Percentiles rank a stretch among this genome's conserved stretches.
Evolutionary conservation across 108 stramenopile genomes (phyloP).

Genomic region (Fragilaria radians): DNA sequence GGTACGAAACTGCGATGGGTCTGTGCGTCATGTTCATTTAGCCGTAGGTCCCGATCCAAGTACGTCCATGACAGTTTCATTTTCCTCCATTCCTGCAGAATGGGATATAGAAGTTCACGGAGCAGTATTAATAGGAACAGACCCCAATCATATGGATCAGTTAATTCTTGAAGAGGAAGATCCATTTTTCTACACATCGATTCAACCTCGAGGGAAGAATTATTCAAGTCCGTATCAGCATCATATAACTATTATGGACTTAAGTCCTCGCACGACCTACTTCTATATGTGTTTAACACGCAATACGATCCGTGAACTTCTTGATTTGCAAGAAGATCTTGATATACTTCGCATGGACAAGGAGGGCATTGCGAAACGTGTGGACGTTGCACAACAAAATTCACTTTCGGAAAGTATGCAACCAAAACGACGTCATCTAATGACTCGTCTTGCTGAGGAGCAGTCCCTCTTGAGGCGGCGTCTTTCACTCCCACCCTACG

Average conservation of each 20-base stretch:
- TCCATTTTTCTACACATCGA: slow-evolving; percentile 18
- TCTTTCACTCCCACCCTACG: not conserved
- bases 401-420: too few species aligned
- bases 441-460: not conserved
- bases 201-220: not conserved
- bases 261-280: slow-evolving; percentile 52
- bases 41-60: slow-evolving; percentile 40
- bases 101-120: slow-evolving; percentile 23
- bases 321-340: slow-evolving; percentile 1
- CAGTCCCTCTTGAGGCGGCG: not conserved
- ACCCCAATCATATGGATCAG: slow-evolving; percentile 24
- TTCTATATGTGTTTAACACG: slow-evolving; percentile 41
- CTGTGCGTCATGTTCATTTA: slow-evolving; percentile 39
- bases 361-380: too few species aligned
- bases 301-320: not conserved
- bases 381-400: too few species aligned
- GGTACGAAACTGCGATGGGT: slow-evolving; percentile 24
- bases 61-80: slow-evolving; percentile 43
- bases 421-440: not conserved
- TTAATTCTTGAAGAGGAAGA: slow-evolving; percentile 26
- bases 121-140: slow-evolving; percentile 32
- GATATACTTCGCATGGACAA: not conserved
- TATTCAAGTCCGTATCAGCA: slow-evolving; percentile 43
- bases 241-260: slow-evolving; percentile 48
- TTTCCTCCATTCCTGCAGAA: slow-evolving; percentile 16